A percentile compares a stretch with the other conserved stretches of the same genome.
Evolutionary conservation across 1,139 yeast genomes (phyloP).

Genomic region (Saccharomycopsis crataegensis): DNA sequence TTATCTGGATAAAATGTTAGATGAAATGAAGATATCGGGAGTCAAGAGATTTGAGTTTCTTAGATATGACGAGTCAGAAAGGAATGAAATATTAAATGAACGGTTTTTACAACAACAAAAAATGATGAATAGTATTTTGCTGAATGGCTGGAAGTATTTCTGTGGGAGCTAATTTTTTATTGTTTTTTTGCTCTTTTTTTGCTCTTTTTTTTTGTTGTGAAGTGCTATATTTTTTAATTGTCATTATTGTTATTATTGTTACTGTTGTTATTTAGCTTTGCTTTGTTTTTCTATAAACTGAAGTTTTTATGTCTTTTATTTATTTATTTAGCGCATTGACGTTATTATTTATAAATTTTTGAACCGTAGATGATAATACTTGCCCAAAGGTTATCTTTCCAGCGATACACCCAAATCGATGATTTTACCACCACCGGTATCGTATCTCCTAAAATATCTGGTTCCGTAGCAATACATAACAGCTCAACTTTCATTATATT

Average conservation of each 20-base stretch:
- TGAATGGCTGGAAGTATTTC: background rate
- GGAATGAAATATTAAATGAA: background rate
- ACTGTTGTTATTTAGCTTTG: background rate
- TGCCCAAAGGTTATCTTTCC: too few relatives aligned
- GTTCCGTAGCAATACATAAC: too few relatives aligned
- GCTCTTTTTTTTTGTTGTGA: background rate
- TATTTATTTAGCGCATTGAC: background rate
- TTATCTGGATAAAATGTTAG: slow-evolving; percentile 23
- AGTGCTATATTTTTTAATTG: background rate
- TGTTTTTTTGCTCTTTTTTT: background rate
- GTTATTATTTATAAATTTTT: too few relatives aligned
- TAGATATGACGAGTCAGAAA: background rate
- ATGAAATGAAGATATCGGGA: slow-evolving; percentile 28
- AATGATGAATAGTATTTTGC: slow-evolving; percentile 4
- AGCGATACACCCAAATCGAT: too few relatives aligned
- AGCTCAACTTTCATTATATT: too few relatives aligned
- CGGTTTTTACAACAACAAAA: background rate
- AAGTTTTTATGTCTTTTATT: background rate
- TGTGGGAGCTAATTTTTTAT: background rate
- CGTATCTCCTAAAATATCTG: too few relatives aligned
- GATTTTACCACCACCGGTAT: too few relatives aligned
- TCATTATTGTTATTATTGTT: too few relatives aligned
- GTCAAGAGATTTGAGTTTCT: slow-evolving; percentile 26
- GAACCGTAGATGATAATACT: too few relatives aligned
- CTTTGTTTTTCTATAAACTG: background rate